Conservation (phyloP, 768 basidiomycete genomes). For the Macrocybe gigantea region DNA sequence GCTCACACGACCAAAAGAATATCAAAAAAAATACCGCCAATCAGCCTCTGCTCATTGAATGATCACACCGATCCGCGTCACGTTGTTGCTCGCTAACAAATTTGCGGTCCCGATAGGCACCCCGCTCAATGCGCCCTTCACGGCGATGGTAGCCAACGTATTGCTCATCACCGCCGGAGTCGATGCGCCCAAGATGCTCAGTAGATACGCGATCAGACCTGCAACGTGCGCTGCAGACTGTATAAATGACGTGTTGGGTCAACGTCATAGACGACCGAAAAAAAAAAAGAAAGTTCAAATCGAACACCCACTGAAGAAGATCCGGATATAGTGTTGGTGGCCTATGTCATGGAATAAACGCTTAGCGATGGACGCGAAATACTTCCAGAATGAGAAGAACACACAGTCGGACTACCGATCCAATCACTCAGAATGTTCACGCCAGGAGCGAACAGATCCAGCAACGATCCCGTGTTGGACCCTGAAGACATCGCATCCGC, state of each 20-base stretch:
- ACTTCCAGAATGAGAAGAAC: not conserved
- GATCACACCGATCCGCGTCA: constrained; percentile 5
- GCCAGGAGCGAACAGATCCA: constrained; percentile 1
- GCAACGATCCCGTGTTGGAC: not conserved
- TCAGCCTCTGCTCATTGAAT: too few species aligned
- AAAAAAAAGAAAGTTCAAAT: not conserved
- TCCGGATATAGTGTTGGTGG: not conserved
- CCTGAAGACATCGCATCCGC: not conserved
- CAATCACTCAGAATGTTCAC: not conserved
- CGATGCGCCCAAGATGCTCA: constrained; percentile 5
- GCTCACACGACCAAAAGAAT: too few species aligned
- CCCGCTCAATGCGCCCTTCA: constrained; percentile 6
- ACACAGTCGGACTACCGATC: not conserved
- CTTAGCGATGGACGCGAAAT: not conserved
- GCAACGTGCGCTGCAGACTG: constrained; percentile 14
- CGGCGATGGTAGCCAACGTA: constrained; percentile 3
- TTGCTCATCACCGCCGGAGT: constrained; percentile 1
- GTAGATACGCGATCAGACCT: constrained; percentile 12
- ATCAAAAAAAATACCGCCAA: too few species aligned
- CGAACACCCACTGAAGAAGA: not conserved
- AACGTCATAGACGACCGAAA: not conserved
- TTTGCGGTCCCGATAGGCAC: constrained; percentile 9
- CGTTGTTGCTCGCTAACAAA: constrained; percentile 8
- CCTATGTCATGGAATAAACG: not conserved
- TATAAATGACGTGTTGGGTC: not conserved